Base-by-base conservation (phyloP, 139 green algal species). In the Medakamo hakoo region DNA sequence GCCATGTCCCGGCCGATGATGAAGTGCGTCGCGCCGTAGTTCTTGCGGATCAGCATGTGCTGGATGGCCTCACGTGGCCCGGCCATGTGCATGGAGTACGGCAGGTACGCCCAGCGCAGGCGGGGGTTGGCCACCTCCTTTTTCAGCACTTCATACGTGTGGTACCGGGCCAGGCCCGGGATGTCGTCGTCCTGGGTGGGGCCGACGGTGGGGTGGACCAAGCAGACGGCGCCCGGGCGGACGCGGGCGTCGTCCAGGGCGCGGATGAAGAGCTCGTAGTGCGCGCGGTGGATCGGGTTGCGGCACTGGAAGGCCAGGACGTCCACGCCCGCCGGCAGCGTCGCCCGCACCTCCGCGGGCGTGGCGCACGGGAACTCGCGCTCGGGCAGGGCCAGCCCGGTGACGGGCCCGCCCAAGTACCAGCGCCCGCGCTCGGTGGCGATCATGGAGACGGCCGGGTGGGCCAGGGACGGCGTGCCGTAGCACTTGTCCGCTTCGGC, bases 11-110 rank as follows among this genome's bases (percentile, higher is more conserved):
- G 78, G 58, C 88, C 88, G 57, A 96, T 90, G 74, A 96, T 96
- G 80, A 96, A 96, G 82, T 96, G 88, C 20, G 88, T 94, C 77
- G 88, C 95, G 48, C 88, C 87, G 62, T 95, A 95, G 81, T 95
- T 95, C 70, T 93, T 93, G 68, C 88, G 81, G 69, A 95, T 88
- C 71, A 95, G 82, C 86, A 95, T 96, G 80, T 95, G 88, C 77
- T 94, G 88, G 70, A 95, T 91, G 62, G 88, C 88, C 75, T 95
- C 88, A 5, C 88, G 74, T 19, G 88, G 88, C 9, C 88, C 88
- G 0, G 87, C 88, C 88, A 95, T 95, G 78, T 95, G 88, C 88
- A 95, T 95, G 68, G 80, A 88, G 79, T 95, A 95, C 59, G 88
- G 88, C 74, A 95, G 82, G 78, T 94, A 94, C 5, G 87, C 87